phyloP scores from a whole-genome alignment of 306 rosid genomes.

The Prunus salicina region DNA sequence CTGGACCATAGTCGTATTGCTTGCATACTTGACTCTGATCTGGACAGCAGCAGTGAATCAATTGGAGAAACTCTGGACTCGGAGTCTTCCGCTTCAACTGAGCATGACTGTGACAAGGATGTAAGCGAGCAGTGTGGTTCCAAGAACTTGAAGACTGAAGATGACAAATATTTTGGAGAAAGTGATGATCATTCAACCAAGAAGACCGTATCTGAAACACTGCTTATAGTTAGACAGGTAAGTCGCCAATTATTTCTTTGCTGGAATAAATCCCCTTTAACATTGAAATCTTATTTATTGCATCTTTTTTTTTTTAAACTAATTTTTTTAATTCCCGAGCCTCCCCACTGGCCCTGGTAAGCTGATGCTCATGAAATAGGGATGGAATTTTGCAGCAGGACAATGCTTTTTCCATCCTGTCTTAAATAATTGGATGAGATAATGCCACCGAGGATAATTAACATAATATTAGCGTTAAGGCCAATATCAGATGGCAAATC shows the following conservation, averaged over 20 bases:
- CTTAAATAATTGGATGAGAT: not conserved
- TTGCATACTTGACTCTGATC: conserved; percentile 19
- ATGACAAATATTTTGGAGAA: conserved; percentile 15
- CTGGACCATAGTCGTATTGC: conserved; percentile 21
- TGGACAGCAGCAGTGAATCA: conserved; percentile 29
- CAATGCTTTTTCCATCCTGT: not conserved
- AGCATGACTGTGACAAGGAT: conserved; percentile 16
- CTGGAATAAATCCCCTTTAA: not conserved
- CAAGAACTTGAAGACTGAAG: conserved; percentile 25
- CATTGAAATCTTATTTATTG: not conserved
- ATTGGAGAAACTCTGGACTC: conserved; percentile 27
- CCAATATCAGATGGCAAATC: not conserved
- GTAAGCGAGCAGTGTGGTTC: conserved; percentile 23
- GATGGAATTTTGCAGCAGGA: no score
- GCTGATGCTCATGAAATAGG: not conserved
- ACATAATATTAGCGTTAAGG: not conserved
- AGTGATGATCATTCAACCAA: conserved; percentile 15
- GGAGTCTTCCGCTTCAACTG: conserved; percentile 16
- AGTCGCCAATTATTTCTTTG: conserved; percentile 19
- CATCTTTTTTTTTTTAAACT: not conserved
- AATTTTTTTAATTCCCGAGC: not conserved
- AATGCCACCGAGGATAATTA: not conserved
- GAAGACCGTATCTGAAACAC: conserved; percentile 24
- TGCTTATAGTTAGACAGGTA: conserved; percentile 38
- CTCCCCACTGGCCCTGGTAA: no score